A percentile compares a stretch with the other conserved stretches of the same genome.
These are phyloP conservation scores for Musa balbisiana DNA, from an alignment of 202 grass and related monocot species.

Conservation along the genomic window DNA sequence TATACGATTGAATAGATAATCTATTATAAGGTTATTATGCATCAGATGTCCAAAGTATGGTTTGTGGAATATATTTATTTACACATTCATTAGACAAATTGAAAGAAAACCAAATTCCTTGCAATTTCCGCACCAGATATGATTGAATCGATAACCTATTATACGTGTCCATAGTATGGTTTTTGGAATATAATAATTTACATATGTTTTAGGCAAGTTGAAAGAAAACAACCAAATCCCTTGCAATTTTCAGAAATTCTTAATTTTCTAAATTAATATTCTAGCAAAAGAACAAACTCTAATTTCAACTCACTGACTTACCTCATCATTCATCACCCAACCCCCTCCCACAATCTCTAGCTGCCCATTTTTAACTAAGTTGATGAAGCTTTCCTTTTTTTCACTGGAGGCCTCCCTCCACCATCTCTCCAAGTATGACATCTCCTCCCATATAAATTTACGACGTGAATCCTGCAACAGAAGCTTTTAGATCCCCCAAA, in stretches of 20 bases:
- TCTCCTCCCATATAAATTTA: slow-evolving; percentile 99
- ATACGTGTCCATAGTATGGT: too few species aligned
- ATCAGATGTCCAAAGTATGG: background rate
- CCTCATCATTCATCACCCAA: slow-evolving; percentile 99
- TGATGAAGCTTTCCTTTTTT: slow-evolving; percentile 56
- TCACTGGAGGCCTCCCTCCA: slow-evolving; percentile 77
- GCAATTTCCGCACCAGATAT: too few species aligned
- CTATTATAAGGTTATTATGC: background rate
- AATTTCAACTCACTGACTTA: slow-evolving; percentile 5
- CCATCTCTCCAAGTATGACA: slow-evolving; percentile 98
- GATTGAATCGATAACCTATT: too few species aligned
- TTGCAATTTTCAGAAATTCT: too few species aligned
- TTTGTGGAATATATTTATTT: too few species aligned
- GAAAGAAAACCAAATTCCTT: too few species aligned
- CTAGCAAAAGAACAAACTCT: background rate
- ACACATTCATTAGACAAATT: too few species aligned
- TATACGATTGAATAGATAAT: background rate
- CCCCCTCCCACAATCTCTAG: slow-evolving; percentile 95
- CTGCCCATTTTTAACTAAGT: slow-evolving; percentile 72
- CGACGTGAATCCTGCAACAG: slow-evolving; percentile 55
- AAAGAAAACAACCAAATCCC: too few species aligned
- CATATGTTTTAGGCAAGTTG: too few species aligned
- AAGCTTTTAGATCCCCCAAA: background rate
- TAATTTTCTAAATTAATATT: background rate
- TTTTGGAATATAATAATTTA: too few species aligned